Base-by-base conservation (phyloP, 2,329 filamentous ascomycete species). In the Talaromyces atroroseus region DNA sequence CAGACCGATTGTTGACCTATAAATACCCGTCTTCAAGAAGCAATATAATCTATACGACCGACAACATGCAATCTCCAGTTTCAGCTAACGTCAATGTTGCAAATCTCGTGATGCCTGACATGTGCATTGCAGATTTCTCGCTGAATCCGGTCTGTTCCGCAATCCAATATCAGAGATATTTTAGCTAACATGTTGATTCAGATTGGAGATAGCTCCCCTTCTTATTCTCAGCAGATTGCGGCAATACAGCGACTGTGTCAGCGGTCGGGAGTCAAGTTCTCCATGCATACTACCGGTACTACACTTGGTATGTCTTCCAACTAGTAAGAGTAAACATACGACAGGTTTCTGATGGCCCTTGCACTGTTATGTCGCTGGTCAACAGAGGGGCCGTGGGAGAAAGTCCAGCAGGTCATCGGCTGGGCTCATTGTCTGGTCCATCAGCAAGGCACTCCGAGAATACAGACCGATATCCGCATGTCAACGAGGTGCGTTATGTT, bases 281-380 rank as follows among this genome's bases (percentile, higher is more conserved):
- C 82, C 40, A 92, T 96, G 89, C 90, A 96, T 74, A 88, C 88
- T 29, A 90, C 90, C 5, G 92, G 92, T 11, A 96, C 91, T 0
- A 95, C 90, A 0, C 81, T 96, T 58, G 89, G 89, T 91, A 75
- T 57, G 83, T 26, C 21, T 23, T 29, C 14, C 11, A 44, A 18
- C 14, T 24, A 4, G 32, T 10, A 4, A 14, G 2, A 48, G 14
- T 14, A 0, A 2, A 34, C 5, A 11, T 45, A 3, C 24, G 12
- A 49, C 21, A 36, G 18, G 1, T 21, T 21, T 23, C 24, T 54
- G 26, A 48, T 14, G 29, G 42, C 18, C 6, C 21, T 36, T 29
- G 32, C 16, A 5, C 8, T 34, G 11, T 56, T 51, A n/a, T 34
- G 36, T 23, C n/a, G n/a, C 7, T 11, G 36, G 3, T 26, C 2